Base-by-base conservation (phyloP, 2,329 filamentous ascomycete genomes). In the Calonectria ilicicola region DNA sequence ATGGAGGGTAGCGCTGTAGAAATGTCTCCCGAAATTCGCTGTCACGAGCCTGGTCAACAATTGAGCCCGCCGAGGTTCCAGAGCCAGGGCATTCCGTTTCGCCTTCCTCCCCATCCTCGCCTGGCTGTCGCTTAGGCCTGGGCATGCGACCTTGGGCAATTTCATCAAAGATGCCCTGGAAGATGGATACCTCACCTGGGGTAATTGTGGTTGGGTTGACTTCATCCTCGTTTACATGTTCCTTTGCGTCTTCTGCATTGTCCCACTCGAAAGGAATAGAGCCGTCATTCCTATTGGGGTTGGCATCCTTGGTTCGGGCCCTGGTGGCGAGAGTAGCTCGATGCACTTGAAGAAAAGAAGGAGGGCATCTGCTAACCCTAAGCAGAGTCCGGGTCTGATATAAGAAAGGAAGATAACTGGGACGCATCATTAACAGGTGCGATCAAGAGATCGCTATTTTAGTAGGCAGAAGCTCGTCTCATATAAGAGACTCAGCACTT, bases 381-480 rank as follows among this genome's bases (percentile, higher is more conserved):
- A 82, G 79, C 15, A 85, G 87, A 0, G 93, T 94, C 72, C 89
- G 86, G 6, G 93, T 95, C 75, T 94, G 92, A 80, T 95, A 95
- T 8, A 95, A 87, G 70, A 95, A 95, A 0, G 93, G 91, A 5
- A 92, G 83, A 17, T 91, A 82, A 8, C 89, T 88, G 2, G 86
- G 84, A 17, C 86, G 81, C 86, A 90, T 90, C 64, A 64, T 78
- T 63, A 17, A 49, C 5, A 29, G 15, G n/a, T 15, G 44, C 32
- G 53, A 65, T 53, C 19, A 56, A 56, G 29, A 14, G 23, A 26
- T 53, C 44, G 14, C 21, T 47, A 42, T 44, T 38, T 29, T 15
- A 42, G 27, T 42, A 27, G 63, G 42, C 19, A 58, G 15, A 49
- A 42, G 38, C 12, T 21, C 26, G 56, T 65, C 40, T 69, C 47